Evolutionary conservation across 2,329 filamentous ascomycete species (phyloP).

Genomic region (Aspergillus alliaceus): DNA sequence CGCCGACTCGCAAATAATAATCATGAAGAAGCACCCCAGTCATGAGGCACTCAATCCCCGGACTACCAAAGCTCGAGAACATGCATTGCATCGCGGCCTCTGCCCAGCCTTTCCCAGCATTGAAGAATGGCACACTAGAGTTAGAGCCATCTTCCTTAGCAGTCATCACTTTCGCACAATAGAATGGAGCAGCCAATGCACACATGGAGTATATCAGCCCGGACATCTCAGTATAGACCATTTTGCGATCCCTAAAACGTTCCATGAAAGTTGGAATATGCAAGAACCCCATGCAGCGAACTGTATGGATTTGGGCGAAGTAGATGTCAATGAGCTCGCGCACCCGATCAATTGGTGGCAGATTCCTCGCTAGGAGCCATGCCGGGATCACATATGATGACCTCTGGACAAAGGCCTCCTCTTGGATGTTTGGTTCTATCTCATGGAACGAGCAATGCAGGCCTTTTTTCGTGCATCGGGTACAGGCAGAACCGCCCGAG

Average conservation of each 20-base stretch:
- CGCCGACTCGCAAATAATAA: conserved; percentile 29
- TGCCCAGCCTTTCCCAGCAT: background rate
- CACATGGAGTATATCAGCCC: background rate
- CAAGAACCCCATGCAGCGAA: conserved; percentile 2
- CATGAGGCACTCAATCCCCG: background rate
- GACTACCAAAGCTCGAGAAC: background rate
- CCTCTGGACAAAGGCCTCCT: background rate
- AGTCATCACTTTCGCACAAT: background rate
- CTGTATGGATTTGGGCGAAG: conserved; percentile 2
- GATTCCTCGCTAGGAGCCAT: background rate
- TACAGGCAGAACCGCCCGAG: background rate
- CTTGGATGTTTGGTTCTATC: background rate
- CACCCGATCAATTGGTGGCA: background rate
- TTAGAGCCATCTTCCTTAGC: background rate
- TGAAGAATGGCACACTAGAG: background rate
- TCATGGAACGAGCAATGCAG: background rate
- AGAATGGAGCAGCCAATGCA: background rate
- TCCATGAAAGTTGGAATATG: conserved; percentile 4
- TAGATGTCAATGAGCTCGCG: conserved; percentile 2
- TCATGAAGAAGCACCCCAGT: conserved; percentile 30
- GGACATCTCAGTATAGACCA: background rate
- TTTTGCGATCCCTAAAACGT: background rate
- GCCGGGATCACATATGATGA: background rate
- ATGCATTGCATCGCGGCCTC: background rate
- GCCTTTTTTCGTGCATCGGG: background rate